phyloP scores from a whole-genome alignment of 1,139 yeast species.

The Geotrichum australiense region DNA sequence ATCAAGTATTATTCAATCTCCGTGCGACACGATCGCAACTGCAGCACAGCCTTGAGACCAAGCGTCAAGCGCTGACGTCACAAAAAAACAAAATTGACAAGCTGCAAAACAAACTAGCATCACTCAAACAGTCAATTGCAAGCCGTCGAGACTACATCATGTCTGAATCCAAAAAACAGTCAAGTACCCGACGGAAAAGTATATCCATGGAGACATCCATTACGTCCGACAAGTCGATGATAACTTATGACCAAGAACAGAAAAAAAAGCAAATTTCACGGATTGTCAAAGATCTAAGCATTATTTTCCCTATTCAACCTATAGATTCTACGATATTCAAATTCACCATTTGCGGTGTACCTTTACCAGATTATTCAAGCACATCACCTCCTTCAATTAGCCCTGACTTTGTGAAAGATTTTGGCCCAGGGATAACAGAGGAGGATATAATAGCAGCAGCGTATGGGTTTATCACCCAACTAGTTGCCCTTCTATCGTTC shows the following conservation, averaged over 20 bases:
- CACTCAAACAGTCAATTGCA: slow-evolving; percentile 10
- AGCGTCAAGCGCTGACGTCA: slow-evolving; percentile 5
- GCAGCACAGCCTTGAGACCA: slow-evolving; percentile 15
- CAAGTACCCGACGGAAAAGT: slow-evolving; percentile 9
- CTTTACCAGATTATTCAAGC: slow-evolving; percentile 24
- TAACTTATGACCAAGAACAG: slow-evolving; percentile 5
- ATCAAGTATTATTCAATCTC: slow-evolving; percentile 8
- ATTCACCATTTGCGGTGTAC: slow-evolving; percentile 35
- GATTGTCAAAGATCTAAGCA: slow-evolving; percentile 23
- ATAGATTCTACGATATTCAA: slow-evolving; percentile 26
- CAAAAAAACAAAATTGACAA: slow-evolving; percentile 14
- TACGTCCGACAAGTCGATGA: slow-evolving; percentile 15
- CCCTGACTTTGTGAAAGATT: slow-evolving; percentile 14
- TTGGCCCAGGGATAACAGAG: slow-evolving; percentile 22
- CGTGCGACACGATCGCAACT: slow-evolving; percentile 10
- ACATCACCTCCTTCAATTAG: slow-evolving; percentile 11
- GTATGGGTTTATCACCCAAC: slow-evolving; percentile 43
- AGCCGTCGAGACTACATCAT: slow-evolving; percentile 13
- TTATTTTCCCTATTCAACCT: slow-evolving; percentile 37
- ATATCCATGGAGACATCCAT: slow-evolving; percentile 16
- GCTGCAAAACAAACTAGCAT: slow-evolving; percentile 15
- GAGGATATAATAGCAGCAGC: slow-evolving; percentile 44
- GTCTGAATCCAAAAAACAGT: slow-evolving; percentile 9
- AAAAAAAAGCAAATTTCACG: slow-evolving; percentile 24
- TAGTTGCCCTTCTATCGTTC: slow-evolving; percentile 38